Percentiles rank a stretch among this genome's conserved stretches.
phyloP scores from a whole-genome alignment of 441 rosid genomes.

The Erodium texanum region DNA sequence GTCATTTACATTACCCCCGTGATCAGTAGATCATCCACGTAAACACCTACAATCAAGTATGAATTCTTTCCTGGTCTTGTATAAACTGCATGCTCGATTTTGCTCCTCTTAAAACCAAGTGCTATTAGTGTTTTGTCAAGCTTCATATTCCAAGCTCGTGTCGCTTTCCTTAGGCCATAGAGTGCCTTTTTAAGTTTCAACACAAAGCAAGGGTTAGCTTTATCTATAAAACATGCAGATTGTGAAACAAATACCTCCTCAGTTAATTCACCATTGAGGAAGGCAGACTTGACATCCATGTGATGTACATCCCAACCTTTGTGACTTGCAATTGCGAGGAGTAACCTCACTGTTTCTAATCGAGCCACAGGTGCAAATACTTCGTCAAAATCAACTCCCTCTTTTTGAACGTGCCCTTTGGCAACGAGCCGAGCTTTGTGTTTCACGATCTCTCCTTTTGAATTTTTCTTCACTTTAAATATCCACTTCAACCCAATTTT shows the following conservation, averaged over 20 bases:
- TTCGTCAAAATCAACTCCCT: background rate
- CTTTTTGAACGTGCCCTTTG: background rate
- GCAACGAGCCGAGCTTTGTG: background rate
- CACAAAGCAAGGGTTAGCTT: no score
- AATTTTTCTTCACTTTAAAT: no score
- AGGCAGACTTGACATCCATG: background rate
- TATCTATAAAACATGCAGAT: background rate
- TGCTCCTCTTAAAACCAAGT: background rate
- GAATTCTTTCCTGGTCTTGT: background rate
- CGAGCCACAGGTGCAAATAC: background rate
- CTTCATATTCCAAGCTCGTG: background rate
- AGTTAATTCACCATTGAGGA: background rate
- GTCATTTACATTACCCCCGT: background rate
- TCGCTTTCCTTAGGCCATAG: background rate
- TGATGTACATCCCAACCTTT: background rate
- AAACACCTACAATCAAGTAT: background rate
- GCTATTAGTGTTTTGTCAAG: no score
- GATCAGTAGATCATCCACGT: background rate
- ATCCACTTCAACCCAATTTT: no score
- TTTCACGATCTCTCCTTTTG: no score
- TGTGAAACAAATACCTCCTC: background rate
- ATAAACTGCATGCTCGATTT: background rate
- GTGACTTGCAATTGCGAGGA: background rate
- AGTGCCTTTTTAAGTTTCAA: no score
- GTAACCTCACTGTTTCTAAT: background rate